Base-by-base conservation (phyloP, 2,329 filamentous ascomycete species). In the Pyrenophora teres region DNA sequence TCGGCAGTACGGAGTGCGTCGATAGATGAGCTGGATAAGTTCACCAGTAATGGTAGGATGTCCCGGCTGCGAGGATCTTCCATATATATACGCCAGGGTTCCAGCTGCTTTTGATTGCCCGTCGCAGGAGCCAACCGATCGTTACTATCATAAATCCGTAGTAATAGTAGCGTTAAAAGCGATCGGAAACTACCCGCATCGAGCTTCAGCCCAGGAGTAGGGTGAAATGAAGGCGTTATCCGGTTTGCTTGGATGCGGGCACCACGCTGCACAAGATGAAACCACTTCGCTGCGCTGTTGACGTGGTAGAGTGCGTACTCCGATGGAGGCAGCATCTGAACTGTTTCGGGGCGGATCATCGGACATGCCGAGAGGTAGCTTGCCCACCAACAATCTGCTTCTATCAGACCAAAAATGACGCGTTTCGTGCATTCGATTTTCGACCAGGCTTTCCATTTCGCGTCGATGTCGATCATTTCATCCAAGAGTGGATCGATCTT, bases 401-500 rank as follows among this genome's bases (percentile, higher is more conserved):
- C 70, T 15, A 80, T 61, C 15, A 80, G 67, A 4, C 77, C 77
- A 13, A 77, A 71, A n/a, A 80, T 78, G n/a, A 78, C 69, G 27
- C 69, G 73, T 60, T 82, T 82, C 0, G 73, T 73, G 40, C 78
- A 81, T 63, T 83, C 80, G 6, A 82, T 73, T 41, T 78, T 77
- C 54, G 76, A 75, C 80, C 80, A 83, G 2, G 78, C 76, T 57
- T 78, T 80, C 80, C 80, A 83, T 57, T 75, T 69, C 19, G 72
- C 65, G 41, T 80, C 77, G 30, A 77, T 70, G 54, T 79, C 76
- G 12, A 75, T 64, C 6, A 79, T 70, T 4, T 73, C 68, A 21
- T 78, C 76, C 18, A 80, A 74, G 3, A 80, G 61, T 15, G 75
- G 73, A 36, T 69, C 70, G 2, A 70, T 58, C 15, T 64, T 54